Conservation (phyloP, 257 asterid species). For the Lycium barbarum region DNA sequence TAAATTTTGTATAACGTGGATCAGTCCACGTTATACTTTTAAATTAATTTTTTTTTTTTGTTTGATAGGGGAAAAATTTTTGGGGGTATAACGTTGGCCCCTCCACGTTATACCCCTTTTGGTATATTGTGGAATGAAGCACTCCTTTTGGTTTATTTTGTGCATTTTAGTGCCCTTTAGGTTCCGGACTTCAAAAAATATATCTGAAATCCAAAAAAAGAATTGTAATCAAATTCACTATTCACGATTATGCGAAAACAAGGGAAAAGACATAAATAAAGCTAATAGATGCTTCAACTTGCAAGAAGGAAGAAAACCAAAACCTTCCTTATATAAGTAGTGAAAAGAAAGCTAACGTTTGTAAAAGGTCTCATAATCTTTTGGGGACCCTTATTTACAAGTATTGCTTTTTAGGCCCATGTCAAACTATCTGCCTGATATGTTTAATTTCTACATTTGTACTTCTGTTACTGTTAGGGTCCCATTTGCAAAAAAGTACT, state of each 20-base stretch:
- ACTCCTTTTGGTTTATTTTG: too few relatives aligned
- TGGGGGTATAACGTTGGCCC: too few relatives aligned
- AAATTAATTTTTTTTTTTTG: too few relatives aligned
- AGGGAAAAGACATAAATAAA: not conserved
- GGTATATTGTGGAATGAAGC: too few relatives aligned
- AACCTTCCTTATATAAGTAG: not conserved
- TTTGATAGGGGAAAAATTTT: too few relatives aligned
- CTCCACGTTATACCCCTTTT: too few relatives aligned
- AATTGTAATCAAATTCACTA: not conserved
- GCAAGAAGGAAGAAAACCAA: not conserved
- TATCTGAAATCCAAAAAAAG: not conserved
- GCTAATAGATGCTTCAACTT: constrained; percentile 5
- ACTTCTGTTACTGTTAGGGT: not conserved
- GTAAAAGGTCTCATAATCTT: not conserved
- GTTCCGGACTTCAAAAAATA: too few relatives aligned
- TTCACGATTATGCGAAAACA: not conserved
- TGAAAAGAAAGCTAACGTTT: not conserved
- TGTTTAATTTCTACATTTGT: not conserved
- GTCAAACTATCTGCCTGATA: constrained; percentile 17
- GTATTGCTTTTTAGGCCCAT: constrained; percentile 18
- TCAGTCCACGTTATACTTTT: too few relatives aligned
- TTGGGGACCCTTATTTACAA: not conserved
- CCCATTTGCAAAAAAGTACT: not conserved
- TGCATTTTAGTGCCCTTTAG: too few relatives aligned
- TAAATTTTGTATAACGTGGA: too few relatives aligned